Conservation (phyloP, 75 land plant species). For the Larix kaempferi region DNA sequence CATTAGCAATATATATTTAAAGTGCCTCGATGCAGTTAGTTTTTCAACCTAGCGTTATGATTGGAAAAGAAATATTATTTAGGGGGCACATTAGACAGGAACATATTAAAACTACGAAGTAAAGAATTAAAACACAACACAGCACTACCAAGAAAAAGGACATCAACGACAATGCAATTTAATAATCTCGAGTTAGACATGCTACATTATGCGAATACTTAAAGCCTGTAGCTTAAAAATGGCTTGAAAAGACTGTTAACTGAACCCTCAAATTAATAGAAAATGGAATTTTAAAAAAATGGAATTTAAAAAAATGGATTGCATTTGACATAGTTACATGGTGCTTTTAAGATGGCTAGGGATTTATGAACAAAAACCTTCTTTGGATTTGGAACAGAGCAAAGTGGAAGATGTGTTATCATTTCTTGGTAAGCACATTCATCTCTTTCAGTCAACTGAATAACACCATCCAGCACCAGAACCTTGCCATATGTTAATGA, state of each 20-base stretch:
- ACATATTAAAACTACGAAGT: not conserved
- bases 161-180: not conserved
- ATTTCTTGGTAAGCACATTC: conserved; percentile 97
- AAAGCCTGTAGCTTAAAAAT: too few relatives aligned
- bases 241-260: not conserved
- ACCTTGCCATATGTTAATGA: conserved; percentile 84
- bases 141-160: not conserved
- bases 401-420: conserved; percentile 92
- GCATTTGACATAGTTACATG: not conserved
- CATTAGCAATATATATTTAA: not conserved
- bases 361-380: conserved; percentile 11
- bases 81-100: not conserved
- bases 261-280: not conserved
- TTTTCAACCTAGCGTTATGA: too few relatives aligned
- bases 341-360: too few relatives aligned
- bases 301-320: not conserved
- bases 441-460: conserved; percentile 88
- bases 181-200: not conserved
- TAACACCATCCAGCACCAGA: conserved; percentile 87
- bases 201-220: too few relatives aligned
- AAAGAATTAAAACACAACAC: not conserved
- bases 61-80: not conserved
- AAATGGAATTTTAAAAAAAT: not conserved
- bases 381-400: conserved; percentile 79
- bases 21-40: not conserved